Base-by-base conservation (phyloP, 345 rosid species). In the Pugionium dolabratum region DNA sequence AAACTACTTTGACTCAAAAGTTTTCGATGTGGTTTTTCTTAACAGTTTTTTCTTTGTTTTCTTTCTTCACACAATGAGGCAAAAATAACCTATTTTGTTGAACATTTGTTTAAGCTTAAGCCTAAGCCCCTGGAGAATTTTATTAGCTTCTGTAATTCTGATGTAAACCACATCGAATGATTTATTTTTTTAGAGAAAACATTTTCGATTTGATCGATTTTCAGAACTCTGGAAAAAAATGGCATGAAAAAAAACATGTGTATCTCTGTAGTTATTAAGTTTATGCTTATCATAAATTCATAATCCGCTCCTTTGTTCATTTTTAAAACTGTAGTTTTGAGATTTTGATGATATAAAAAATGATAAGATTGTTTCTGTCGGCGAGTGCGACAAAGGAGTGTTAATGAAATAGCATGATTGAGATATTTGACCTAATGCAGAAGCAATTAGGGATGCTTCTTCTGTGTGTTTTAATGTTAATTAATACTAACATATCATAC, bases 131-230 rank as follows among this genome's bases (percentile, higher is more conserved):
- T 33, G 25, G 25, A 18, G 59, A 34, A 57, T 28, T 44, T 56
- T 43, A 58, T 42, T 56, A 44, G 67, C 76, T 9, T 65, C 0
- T 59, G 71, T 72, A 72, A 35, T 59, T 58, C 45, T 66, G 59
- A 36, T 72, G 71, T 73, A 59, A 65, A 73, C 71, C 72, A 59
- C 72, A 73, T 73, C 62, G 62, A 59, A 45, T 59, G 62, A 59
- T 59, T 73, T 50, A 72, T 64, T 63, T 52, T 49, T 66, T 58
- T 54, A 18, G 26, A 49, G 35, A 35, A 7, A 45, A 54, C 56
- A 45, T 47, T 55, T 71, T 47, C 57, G 4, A 5, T 45, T 35
- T 25, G 31, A 50, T 11, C 37, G 7, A 46, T 62, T 49, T 63
- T 46, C 37, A 30, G 42, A 47, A 18, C 34, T 50, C 31, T 33